Conservation (phyloP, 1,139 yeast genomes). For the Candida albicans region DNA sequence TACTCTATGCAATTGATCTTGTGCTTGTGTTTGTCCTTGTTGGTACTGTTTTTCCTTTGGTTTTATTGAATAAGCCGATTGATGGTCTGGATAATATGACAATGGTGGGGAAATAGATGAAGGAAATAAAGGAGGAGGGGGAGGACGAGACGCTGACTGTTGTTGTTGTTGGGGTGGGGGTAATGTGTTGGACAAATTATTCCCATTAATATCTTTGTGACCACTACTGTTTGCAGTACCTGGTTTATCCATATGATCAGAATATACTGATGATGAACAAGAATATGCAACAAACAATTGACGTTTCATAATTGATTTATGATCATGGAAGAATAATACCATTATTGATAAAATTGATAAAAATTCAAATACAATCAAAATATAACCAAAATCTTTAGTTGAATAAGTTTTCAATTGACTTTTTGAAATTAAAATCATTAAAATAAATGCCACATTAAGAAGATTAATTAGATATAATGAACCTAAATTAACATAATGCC, state of each 20-base stretch:
- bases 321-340: constrained; percentile 8
- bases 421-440: constrained; percentile 7
- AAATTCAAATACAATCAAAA: constrained; percentile 12
- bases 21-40: background rate
- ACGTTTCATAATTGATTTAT: constrained; percentile 8
- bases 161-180: too few relatives aligned
- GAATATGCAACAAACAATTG: constrained; percentile 1
- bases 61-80: too few relatives aligned
- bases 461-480: constrained; percentile 6
- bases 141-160: too few relatives aligned
- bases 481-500: constrained; percentile 11
- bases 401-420: background rate
- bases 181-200: too few relatives aligned
- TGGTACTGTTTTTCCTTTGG: background rate
- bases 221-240: background rate
- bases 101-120: too few relatives aligned
- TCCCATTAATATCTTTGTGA: too few relatives aligned
- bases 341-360: constrained; percentile 7
- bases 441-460: constrained; percentile 1
- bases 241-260: constrained; percentile 5
- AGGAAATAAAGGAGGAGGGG: too few relatives aligned
- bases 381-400: constrained; percentile 2
- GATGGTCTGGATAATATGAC: too few relatives aligned
- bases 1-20: background rate
- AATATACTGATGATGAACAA: constrained; percentile 12